Evolutionary conservation across 2,329 filamentous ascomycete genomes (phyloP), one percentile per base, ranked within the genome.

Genomic region (Exutisphaerella laricina): DNA sequence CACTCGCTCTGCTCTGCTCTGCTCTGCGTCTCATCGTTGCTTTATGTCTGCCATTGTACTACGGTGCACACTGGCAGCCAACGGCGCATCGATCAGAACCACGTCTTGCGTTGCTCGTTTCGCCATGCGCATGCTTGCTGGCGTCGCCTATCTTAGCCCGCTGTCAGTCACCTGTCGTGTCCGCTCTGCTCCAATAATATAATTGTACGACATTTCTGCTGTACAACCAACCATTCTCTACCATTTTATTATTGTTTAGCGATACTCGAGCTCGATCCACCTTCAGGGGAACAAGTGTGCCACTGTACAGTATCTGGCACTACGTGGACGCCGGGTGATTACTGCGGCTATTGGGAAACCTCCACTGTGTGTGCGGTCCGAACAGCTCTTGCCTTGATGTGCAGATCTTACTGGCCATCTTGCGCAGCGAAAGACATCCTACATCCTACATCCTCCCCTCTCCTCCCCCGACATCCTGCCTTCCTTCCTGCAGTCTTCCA

Each of bases 141-240:
- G 41, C 39, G 40, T 38, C 36, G 37, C 39, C 41, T 45, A 41
- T 32, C 45, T 36, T 26, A 33, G 43, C 43, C 48, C 49, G 41
- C 46, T 42, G 45, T 42, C 44, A 41, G 41, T 48, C 44, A 48
- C 41, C 36, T 39, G 33, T 35, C 26, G 41, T 39, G 35, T 44
- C 26, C 45, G 34, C 46, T 42, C 32, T 40, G 45, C 31, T 48
- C 50, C 45, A 42, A 49, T 54, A 50, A 58, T 55, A 58, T 50
- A 50, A 53, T 58, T 53, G 54, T 58, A 46, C 54, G 26, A 59
- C 56, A 46, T 40, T 49, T 41, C 51, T 59, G 54, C 50, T 45
- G 58, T 58, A 53, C 55, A 46, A 57, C 59, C 56, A 58, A 56
- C 52, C 55, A 58, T 51, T 41, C 53, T 36, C 16, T 45, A 20